Conservation (phyloP, 164 flowering plant genomes). For the Aristolochia californica region DNA sequence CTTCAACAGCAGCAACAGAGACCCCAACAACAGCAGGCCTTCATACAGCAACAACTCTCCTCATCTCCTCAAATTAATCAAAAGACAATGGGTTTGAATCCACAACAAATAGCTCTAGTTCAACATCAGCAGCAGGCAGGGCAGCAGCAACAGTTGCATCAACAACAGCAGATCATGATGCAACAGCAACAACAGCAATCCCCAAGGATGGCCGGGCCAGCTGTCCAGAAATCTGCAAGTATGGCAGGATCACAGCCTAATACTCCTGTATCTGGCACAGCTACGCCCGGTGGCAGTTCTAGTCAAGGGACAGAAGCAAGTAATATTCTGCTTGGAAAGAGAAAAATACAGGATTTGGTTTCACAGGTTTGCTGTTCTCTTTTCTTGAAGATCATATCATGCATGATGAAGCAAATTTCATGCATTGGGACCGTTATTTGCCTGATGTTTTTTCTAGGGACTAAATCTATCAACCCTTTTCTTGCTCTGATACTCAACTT, state of each 20-base stretch:
- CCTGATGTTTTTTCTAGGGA: not conserved
- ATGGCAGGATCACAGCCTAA: conserved; percentile 89
- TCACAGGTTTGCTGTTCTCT: conserved; percentile 50
- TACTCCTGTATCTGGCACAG: conserved; percentile 79
- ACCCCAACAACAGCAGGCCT: conserved; percentile 18
- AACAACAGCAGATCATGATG: conserved; percentile 19
- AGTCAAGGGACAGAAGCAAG: conserved; percentile 92
- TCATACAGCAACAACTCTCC: conserved; percentile 62
- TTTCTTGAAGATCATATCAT: not conserved
- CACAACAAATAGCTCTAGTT: conserved; percentile 28
- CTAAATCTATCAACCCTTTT: no score
- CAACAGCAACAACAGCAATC: conserved; percentile 53
- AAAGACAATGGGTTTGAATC: conserved; percentile 40
- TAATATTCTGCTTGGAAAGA: conserved; percentile 88
- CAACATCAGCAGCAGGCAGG: conserved; percentile 31
- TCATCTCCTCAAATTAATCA: conserved; percentile 55
- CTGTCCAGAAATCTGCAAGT: conserved; percentile 72
- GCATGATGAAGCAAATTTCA: not conserved
- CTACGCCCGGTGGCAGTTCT: conserved; percentile 89
- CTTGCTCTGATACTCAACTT: no score
- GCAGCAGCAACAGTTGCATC: conserved; percentile 31
- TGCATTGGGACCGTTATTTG: not conserved
- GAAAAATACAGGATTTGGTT: conserved; percentile 89
- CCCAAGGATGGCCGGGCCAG: conserved; percentile 50
- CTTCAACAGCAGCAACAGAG: conserved; percentile 47